Evolutionary conservation across 495 filamentous ascomycete species (phyloP), one percentile per base, ranked within the genome.

Genomic region (Daldinia childiae): DNA sequence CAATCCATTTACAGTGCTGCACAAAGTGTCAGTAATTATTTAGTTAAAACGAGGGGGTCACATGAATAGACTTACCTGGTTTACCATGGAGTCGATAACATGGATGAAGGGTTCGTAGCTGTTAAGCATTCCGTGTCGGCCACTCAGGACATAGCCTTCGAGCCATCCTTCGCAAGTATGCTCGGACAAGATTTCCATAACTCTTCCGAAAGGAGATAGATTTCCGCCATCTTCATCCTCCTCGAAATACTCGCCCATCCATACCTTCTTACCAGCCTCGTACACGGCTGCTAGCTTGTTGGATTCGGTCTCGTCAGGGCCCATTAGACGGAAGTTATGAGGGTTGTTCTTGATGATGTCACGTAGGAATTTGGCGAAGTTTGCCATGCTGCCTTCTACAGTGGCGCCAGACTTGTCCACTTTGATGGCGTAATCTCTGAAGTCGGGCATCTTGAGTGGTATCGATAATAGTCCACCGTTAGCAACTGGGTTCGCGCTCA

Each of bases 61-160:
- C 1, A 39, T 34, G 24, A 6, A 26, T 55, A 19, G 4, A 72
- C 75, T 39, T 76, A 81, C 79, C 77, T 82, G 90, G 76, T 91
- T 91, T 57, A 93, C 90, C 90, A 92, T 93, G 0, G 87, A 90
- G 74, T 93, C 90, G 71, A 93, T 91, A 72, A 93, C 86, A 71
- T 93, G 90, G 66, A 92, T 90, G 76, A 92, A 93, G 0, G 90
- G 90, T 75, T 93, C 90, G 80, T 93, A 93, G 79, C 87, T 89
- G 81, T 93, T 93, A 36, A 93, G 83, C 45, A 93, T 77, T 19
- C 90, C 90, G 72, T 93, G 90, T 4, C 90, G 84, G 14, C 90
- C 90, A 43, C 85, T 89, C 6, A 92, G 88, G 64, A 91, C 79
- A 72, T 92, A 93, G 12, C 90, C 90, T 79, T 93, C 90, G 30